phyloP scores from a whole-genome alignment of 1,139 yeast species.

The Ashbya aceris region DNA sequence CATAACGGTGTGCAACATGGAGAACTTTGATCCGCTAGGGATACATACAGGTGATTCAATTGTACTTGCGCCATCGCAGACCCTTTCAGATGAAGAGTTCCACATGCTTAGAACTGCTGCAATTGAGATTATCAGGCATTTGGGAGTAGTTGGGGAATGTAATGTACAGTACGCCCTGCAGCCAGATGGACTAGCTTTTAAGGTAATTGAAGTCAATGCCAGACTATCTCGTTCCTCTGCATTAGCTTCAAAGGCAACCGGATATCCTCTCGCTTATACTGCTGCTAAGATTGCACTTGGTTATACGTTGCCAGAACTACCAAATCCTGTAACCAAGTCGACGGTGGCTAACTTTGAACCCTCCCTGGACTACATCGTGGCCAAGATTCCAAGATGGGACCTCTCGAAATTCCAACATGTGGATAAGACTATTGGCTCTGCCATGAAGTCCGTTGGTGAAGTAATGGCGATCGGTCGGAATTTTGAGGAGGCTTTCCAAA shows the following conservation, averaged over 20 bases:
- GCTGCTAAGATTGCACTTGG: conserved; percentile 97
- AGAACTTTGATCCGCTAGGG: conserved; percentile 96
- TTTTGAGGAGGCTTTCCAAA: conserved; percentile 95
- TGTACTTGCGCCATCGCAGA: conserved; percentile 98
- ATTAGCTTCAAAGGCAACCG: conserved; percentile 96
- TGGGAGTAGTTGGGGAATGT: conserved; percentile 99
- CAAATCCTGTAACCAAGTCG: conserved; percentile 93
- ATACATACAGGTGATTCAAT: conserved; percentile 98
- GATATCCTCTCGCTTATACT: conserved; percentile 95
- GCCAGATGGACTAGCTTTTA: conserved; percentile 89
- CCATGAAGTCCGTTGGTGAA: conserved; percentile 99
- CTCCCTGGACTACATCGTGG: conserved; percentile 89
- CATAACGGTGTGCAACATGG: conserved; percentile 99
- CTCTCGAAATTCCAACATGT: conserved; percentile 91
- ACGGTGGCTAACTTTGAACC: conserved; percentile 97
- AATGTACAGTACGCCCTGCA: conserved; percentile 95
- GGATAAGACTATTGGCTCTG: conserved; percentile 83
- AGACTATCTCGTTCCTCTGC: conserved; percentile 96
- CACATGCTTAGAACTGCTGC: conserved; percentile 98
- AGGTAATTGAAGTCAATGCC: conserved; percentile 97
- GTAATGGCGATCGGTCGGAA: conserved; percentile 98
- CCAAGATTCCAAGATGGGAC: conserved; percentile 98
- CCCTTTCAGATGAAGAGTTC: conserved; percentile 91
- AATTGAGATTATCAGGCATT: conserved; percentile 89
- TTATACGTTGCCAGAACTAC: conserved; percentile 87